Conservation (phyloP, 78 protist genomes). For the Cavenderia fasciculata region DNA sequence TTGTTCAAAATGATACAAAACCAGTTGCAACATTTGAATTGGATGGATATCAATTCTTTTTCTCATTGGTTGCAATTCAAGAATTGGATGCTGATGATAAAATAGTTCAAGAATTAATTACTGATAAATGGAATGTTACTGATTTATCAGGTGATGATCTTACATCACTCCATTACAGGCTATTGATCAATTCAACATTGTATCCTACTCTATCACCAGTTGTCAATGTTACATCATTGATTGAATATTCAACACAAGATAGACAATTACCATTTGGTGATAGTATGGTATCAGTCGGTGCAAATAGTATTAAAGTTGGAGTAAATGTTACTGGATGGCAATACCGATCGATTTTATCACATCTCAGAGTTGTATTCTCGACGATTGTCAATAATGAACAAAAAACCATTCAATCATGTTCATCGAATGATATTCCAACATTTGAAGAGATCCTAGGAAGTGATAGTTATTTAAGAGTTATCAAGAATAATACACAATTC, state of each 20-base stretch:
- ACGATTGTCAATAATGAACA: neutral
- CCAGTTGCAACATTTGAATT: neutral
- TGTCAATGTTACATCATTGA: too few species aligned
- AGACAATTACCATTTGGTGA: neutral
- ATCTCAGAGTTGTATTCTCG: neutral
- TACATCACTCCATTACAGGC: too few species aligned
- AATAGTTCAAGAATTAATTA: too few species aligned
- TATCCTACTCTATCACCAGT: too few species aligned
- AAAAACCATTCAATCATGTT: neutral
- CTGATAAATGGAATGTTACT: too few species aligned
- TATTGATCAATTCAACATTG: too few species aligned
- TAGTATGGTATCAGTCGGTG: neutral
- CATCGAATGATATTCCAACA: too few species aligned
- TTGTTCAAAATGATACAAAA: neutral
- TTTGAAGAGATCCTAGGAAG: neutral
- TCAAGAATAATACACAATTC: neutral
- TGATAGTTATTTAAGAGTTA: neutral
- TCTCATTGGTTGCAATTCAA: neutral
- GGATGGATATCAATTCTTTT: neutral
- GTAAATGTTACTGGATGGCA: constrained; percentile 1
- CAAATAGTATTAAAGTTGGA: neutral
- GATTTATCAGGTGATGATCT: too few species aligned
- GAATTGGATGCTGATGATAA: neutral
- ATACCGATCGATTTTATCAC: neutral
- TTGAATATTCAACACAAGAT: too few species aligned